These are phyloP conservation scores for Phlyctochytrium planicorne DNA, from an alignment of 192 early-diverging fungal genomes.

Conservation along the genomic window DNA sequence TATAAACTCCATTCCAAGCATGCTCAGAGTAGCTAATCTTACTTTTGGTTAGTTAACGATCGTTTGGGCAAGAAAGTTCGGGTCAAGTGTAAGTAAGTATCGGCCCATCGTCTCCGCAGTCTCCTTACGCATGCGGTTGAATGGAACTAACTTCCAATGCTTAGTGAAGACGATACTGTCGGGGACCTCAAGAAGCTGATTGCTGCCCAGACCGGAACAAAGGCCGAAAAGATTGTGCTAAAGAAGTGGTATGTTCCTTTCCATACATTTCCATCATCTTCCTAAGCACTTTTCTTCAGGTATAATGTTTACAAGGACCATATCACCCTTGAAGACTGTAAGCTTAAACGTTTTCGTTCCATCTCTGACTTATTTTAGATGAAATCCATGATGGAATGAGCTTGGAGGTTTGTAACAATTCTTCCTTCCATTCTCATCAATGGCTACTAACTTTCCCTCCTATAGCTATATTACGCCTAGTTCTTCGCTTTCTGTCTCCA, in stretches of 20 bases:
- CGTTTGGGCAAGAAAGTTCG: slow-evolving; percentile 87
- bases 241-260: slow-evolving; percentile 68
- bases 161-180: slow-evolving; percentile 76
- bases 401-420: no score
- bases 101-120: neutral
- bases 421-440: no score
- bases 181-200: slow-evolving; percentile 83
- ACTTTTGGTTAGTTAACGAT: slow-evolving; percentile 64
- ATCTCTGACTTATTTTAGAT: slow-evolving; percentile 31
- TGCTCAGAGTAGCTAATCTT: neutral
- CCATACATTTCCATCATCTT: neutral
- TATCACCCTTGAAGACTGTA: slow-evolving; percentile 84
- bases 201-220: slow-evolving; percentile 87
- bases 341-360: slow-evolving; percentile 26
- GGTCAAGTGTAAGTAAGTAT: slow-evolving; percentile 78
- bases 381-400: slow-evolving; percentile 90
- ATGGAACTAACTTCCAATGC: neutral
- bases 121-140: no score
- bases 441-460: no score
- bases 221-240: slow-evolving; percentile 81
- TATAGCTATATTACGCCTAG: no score
- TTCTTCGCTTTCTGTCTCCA: no score
- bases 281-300: neutral
- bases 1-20: neutral
- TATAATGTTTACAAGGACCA: slow-evolving; percentile 84